Base-by-base conservation (phyloP, 176 grass and related monocot genomes). In the Calamus simplicifolius region DNA sequence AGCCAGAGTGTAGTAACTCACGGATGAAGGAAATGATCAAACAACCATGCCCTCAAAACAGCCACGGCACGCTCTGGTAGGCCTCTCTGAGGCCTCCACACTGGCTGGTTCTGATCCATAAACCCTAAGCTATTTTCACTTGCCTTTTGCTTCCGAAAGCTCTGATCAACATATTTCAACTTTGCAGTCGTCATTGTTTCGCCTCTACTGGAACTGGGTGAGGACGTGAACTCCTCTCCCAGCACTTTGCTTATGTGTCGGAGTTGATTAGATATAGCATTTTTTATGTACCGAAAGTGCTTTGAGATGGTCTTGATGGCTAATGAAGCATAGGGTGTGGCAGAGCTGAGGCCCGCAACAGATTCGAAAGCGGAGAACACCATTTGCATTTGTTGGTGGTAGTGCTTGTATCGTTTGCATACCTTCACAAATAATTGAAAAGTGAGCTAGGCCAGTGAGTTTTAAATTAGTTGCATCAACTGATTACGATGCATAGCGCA, bases 21-120 rank as follows among this genome's bases (percentile, higher is more conserved):
- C 81, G 81, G 81, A 59, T 85, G 81, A 75, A 85, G 81, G 21
- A 85, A 85, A 72, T 85, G 71, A 25, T 79, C 81, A 18, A 85
- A 85, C 54, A 85, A 66, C 81, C 81, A 85, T 16, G 75, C 61
- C 49, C 81, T 75, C 38, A 85, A 66, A 62, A 85, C 66, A 1
- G 76, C 73, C 18, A 85, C 81, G 0, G 81, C 76, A 1, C 71
- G 71, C 60, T 85, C 81, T 15, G 81, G 81, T 17, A 85, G 59
- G 5, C 81, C 81, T 31, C 81, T 67, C 27, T 79, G 81, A 14
- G 81, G 76, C 61, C 66, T 85, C 81, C 81, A 79, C 27, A 68
- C 81, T 15, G 75, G 81, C 5, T 75, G 81, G 54, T 66, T 75
- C 27, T 80, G 66, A 16, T 75, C 76, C 49, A 50, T 62, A 55